These are phyloP conservation scores for Citrullus colocynthis DNA, from an alignment of 306 rosid species.

Conservation along the genomic window DNA sequence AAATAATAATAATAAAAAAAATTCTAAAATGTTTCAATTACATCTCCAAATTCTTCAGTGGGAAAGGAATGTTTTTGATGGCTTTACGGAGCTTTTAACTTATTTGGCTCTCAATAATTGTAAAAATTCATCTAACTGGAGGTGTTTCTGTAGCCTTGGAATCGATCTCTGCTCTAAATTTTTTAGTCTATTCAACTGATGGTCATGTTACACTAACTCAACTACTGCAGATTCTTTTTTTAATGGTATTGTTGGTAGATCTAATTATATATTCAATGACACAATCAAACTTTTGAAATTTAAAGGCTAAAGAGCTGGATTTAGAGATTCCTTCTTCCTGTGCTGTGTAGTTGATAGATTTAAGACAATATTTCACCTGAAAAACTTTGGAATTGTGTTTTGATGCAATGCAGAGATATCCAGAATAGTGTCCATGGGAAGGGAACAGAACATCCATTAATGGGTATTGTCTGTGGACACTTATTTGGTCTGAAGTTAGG, in stretches of 20 bases:
- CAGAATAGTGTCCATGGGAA: neutral
- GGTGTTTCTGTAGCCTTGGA: too few species aligned
- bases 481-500: neutral
- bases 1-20: too few species aligned
- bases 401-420: neutral
- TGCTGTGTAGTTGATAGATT: neutral
- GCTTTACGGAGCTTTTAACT: neutral
- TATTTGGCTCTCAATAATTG: neutral
- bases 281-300: neutral
- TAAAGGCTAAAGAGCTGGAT: neutral
- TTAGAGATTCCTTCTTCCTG: neutral
- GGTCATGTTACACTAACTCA: too few species aligned
- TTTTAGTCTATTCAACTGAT: too few species aligned
- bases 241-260: too few species aligned
- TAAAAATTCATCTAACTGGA: too few species aligned
- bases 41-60: neutral
- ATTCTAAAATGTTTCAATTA: neutral
- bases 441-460: neutral
- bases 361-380: neutral
- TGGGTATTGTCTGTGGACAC: neutral
- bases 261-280: neutral
- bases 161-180: too few species aligned
- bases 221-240: too few species aligned
- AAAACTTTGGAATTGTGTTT: neutral
- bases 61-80: neutral